These are phyloP conservation scores for Viola pubescens DNA, from an alignment of 441 rosid species.

Conservation along the genomic window DNA sequence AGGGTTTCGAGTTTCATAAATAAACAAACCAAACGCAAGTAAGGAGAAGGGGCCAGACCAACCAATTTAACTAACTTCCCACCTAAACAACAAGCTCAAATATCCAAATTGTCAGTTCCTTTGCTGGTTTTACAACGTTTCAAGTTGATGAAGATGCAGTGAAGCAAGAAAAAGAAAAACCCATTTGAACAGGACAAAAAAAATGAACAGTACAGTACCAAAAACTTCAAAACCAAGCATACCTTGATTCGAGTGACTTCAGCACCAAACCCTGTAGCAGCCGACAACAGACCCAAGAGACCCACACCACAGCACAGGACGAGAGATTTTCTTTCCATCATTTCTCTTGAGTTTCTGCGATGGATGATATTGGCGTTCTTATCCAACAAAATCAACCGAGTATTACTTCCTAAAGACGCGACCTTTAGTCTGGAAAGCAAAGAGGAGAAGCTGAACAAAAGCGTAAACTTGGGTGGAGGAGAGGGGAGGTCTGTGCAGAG, in stretches of 20 bases:
- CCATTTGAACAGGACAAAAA: constrained; percentile 4
- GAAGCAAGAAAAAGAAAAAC: constrained; percentile 10
- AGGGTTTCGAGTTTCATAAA: no score
- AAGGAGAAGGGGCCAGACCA: no score
- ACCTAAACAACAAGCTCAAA: no score
- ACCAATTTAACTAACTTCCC: no score
- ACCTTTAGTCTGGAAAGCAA: background rate
- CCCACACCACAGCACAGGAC: constrained; percentile 42
- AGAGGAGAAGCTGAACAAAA: background rate
- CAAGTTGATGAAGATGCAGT: background rate
- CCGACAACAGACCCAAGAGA: constrained; percentile 57
- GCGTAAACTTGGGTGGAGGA: background rate
- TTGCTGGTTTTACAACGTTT: background rate
- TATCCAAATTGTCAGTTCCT: no score
- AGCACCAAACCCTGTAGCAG: constrained; percentile 75
- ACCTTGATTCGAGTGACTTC: constrained; percentile 82
- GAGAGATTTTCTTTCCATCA: constrained; percentile 58
- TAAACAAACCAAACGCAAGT: no score
- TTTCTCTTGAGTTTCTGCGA: background rate
- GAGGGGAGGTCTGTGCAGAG: background rate
- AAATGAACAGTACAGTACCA: background rate
- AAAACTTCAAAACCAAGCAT: background rate
- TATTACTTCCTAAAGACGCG: background rate
- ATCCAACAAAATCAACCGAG: background rate
- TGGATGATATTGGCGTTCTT: background rate